A percentile compares a stretch with the other conserved stretches of the same genome.
Evolutionary conservation across 2,329 filamentous ascomycete genomes (phyloP).

Genomic region (Pseudopyrenochaeta lycopersici): DNA sequence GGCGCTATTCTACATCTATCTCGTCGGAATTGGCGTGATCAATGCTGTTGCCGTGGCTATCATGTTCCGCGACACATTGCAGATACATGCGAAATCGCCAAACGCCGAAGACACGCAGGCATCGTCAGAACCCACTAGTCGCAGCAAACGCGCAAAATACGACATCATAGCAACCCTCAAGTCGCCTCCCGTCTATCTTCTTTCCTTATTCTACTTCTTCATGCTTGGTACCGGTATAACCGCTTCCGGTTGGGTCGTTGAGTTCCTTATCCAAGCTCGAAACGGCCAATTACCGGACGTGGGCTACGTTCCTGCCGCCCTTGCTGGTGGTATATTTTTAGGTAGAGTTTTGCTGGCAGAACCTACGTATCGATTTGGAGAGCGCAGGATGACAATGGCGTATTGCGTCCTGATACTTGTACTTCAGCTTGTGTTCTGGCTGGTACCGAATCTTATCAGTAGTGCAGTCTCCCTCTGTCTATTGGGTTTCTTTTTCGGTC

Average conservation of each 20-base stretch:
- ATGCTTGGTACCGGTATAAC: conserved; percentile 66
- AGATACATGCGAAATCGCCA: conserved; percentile 18
- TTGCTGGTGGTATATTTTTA: conserved; percentile 66
- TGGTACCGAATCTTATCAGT: conserved; percentile 35
- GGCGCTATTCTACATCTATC: conserved; percentile 66
- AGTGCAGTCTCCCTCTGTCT: conserved; percentile 64
- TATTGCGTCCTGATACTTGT: conserved; percentile 63
- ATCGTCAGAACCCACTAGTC: conserved; percentile 3
- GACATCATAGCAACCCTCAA: conserved; percentile 59
- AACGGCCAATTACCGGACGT: conserved; percentile 64
- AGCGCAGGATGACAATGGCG: conserved; percentile 65
- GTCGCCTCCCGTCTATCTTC: conserved; percentile 62
- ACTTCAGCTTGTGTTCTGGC: conserved; percentile 40
- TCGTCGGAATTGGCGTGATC: conserved; percentile 61
- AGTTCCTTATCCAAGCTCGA: conserved; percentile 69
- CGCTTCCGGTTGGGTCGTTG: conserved; percentile 70
- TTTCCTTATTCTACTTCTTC: conserved; percentile 72
- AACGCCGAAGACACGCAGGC: neutral
- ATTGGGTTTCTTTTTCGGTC: conserved; percentile 67
- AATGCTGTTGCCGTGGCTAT: conserved; percentile 60
- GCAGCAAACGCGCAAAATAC: conserved; percentile 48
- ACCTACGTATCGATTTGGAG: conserved; percentile 66
- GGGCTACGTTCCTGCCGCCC: conserved; percentile 70
- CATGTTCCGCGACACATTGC: conserved; percentile 62
- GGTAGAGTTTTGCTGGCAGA: conserved; percentile 67